Evolutionary conservation across 306 rosid genomes (phyloP).

Genomic region (Begonia fuchsioides): DNA sequence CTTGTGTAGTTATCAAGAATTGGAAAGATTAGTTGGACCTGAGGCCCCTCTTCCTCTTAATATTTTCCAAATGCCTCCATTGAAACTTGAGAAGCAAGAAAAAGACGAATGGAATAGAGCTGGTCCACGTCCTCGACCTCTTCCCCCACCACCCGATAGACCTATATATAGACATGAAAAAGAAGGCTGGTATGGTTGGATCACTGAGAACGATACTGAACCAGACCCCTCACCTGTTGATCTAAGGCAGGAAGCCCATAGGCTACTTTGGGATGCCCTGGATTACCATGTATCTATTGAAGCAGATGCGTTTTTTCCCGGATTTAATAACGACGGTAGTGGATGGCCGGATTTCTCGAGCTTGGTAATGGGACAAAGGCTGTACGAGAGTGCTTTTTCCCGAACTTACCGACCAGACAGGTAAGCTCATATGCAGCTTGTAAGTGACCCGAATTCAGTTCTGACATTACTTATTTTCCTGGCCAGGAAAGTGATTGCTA

Average conservation of each 20-base stretch:
- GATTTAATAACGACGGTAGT: slow-evolving; percentile 80
- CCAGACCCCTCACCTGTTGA: slow-evolving; percentile 74
- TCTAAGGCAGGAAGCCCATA: slow-evolving; percentile 73
- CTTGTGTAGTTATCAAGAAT: slow-evolving; percentile 69
- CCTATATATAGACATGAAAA: slow-evolving; percentile 88
- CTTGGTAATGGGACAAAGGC: slow-evolving; percentile 93
- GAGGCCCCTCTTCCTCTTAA: slow-evolving; percentile 54
- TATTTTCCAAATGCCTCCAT: slow-evolving; percentile 33
- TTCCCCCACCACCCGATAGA: slow-evolving; percentile 98
- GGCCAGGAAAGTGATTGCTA: slow-evolving; percentile 60
- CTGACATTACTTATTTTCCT: slow-evolving; percentile 16
- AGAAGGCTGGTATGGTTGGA: slow-evolving; percentile 99
- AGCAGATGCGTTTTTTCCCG: slow-evolving; percentile 94
- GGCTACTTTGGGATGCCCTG: slow-evolving; percentile 92
- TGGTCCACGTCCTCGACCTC: slow-evolving; percentile 99
- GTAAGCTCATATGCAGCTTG: slow-evolving; percentile 17
- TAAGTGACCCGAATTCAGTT: background rate
- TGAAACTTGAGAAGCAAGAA: slow-evolving; percentile 44
- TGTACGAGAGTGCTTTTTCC: slow-evolving; percentile 59
- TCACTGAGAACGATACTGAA: slow-evolving; percentile 61
- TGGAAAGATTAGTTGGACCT: slow-evolving; percentile 68
- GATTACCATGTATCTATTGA: slow-evolving; percentile 81
- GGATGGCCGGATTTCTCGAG: slow-evolving; percentile 96
- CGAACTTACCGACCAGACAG: slow-evolving; percentile 96
- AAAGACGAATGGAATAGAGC: slow-evolving; percentile 87